Evolutionary conservation across 169 alveolate species (phyloP).

Genomic region (Neospora caninum): DNA sequence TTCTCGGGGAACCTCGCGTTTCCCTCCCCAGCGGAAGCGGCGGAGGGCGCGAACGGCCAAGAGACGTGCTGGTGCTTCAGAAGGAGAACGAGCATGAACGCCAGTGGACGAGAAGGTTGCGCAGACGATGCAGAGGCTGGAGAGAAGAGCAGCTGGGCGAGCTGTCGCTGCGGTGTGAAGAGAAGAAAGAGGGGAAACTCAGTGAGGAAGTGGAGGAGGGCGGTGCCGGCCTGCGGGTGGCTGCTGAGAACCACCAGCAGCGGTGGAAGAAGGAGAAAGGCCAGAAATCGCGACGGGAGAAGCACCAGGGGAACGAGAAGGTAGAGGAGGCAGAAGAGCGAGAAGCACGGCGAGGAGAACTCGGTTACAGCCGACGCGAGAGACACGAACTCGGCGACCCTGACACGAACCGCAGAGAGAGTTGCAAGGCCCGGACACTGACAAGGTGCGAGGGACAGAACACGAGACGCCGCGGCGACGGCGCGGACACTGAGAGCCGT

Average conservation of each 20-base stretch:
- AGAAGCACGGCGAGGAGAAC: constrained; percentile 9
- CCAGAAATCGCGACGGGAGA: constrained; percentile 20
- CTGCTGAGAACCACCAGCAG: not conserved
- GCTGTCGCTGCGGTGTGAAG: not conserved
- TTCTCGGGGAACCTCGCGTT: no score
- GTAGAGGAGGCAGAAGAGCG: not conserved
- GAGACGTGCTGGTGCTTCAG: constrained; percentile 19
- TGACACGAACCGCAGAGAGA: not conserved
- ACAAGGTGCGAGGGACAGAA: no score
- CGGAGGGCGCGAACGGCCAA: not conserved
- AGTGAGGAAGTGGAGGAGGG: not conserved
- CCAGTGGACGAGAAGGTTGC: not conserved
- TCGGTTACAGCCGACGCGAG: not conserved
- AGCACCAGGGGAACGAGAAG: not conserved
- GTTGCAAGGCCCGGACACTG: no score
- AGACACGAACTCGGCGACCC: not conserved
- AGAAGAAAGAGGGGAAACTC: constrained; percentile 19
- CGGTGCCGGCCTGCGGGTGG: constrained; percentile 7
- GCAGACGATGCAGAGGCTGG: not conserved
- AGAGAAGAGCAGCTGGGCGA: not conserved
- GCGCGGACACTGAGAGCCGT: no score
- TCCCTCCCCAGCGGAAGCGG: not conserved
- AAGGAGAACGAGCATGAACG: constrained; percentile 3
- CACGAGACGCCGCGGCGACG: no score
- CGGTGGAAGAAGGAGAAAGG: constrained; percentile 2